Conservation (phyloP, 2,329 filamentous ascomycete species). For the Simplicillium sp. region DNA sequence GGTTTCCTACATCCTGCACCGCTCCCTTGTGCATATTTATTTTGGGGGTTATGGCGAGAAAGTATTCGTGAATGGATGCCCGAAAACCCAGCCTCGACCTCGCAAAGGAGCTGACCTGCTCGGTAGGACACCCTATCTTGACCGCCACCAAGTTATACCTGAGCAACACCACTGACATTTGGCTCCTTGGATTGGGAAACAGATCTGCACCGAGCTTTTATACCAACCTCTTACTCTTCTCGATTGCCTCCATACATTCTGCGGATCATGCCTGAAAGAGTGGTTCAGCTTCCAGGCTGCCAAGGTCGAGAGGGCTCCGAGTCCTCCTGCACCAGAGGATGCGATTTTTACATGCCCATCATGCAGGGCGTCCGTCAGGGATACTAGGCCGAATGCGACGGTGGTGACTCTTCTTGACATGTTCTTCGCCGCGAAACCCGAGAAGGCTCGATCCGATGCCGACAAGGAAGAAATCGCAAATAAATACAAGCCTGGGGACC, state of each 20-base stretch:
- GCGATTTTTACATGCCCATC: slow-evolving; percentile 77
- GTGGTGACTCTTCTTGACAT: slow-evolving; percentile 86
- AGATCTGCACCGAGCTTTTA: slow-evolving; percentile 96
- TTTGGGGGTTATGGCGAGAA: too few relatives aligned
- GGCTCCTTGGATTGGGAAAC: not conserved
- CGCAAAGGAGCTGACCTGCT: slow-evolving; percentile 91
- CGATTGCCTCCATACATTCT: slow-evolving; percentile 93
- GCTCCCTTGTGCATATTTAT: too few relatives aligned
- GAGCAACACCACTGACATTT: not conserved
- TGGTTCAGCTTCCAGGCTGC: slow-evolving; percentile 82
- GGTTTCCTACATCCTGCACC: too few relatives aligned
- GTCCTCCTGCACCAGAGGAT: slow-evolving; percentile 36
- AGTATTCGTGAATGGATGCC: slow-evolving; percentile 31
- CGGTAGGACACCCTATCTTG: slow-evolving; percentile 49
- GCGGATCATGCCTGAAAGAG: slow-evolving; percentile 87
- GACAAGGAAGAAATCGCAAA: slow-evolving; percentile 70
- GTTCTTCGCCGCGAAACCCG: slow-evolving; percentile 72
- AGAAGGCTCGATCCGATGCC: slow-evolving; percentile 54
- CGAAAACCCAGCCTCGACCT: slow-evolving; percentile 54
- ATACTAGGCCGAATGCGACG: slow-evolving; percentile 82
- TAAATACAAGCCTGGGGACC: slow-evolving; percentile 74
- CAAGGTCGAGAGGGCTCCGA: slow-evolving; percentile 40
- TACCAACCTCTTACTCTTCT: slow-evolving; percentile 86
- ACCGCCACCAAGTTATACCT: slow-evolving; percentile 4
- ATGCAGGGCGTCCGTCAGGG: slow-evolving; percentile 78